These are phyloP conservation scores for Erysimum pusillum DNA, from an alignment of 441 rosid species.

Conservation along the genomic window DNA sequence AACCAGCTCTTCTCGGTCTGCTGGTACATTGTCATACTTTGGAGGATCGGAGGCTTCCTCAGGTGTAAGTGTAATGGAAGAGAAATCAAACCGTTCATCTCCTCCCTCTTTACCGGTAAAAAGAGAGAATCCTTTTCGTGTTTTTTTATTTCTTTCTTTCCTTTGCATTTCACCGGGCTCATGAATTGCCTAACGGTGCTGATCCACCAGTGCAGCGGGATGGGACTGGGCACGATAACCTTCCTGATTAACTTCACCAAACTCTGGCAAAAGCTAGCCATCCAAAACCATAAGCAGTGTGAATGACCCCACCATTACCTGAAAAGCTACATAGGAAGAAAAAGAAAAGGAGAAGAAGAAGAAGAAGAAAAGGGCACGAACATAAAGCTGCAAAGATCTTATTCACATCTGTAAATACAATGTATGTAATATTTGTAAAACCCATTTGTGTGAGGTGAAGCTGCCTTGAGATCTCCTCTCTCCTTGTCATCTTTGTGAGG, in stretches of 20 bases:
- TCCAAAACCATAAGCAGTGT: slow-evolving; percentile 49
- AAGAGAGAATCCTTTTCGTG: not conserved
- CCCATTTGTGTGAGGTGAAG: slow-evolving; percentile 29
- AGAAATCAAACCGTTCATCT: slow-evolving; percentile 53
- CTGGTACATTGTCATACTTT: slow-evolving; percentile 41
- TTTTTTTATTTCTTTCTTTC: not conserved
- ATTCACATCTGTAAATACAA: slow-evolving; percentile 38
- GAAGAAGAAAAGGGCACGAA: not conserved
- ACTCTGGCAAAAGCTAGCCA: slow-evolving; percentile 66
- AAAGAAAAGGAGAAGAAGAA: slow-evolving; percentile 5
- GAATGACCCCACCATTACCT: slow-evolving; percentile 32
- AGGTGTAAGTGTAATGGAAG: slow-evolving; percentile 34
- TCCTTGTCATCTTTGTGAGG: slow-evolving; percentile 30
- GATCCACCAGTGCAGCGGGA: slow-evolving; percentile 60
- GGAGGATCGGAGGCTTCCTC: slow-evolving; percentile 51
- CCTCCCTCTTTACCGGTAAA: slow-evolving; percentile 73
- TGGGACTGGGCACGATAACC: slow-evolving; percentile 53
- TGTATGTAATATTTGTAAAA: slow-evolving; percentile 27
- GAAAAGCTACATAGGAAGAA: slow-evolving; percentile 28
- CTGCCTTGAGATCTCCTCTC: slow-evolving; percentile 31
- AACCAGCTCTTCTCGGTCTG: slow-evolving; percentile 47
- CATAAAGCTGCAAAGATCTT: slow-evolving; percentile 39
- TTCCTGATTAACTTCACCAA: slow-evolving; percentile 62
- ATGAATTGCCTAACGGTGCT: slow-evolving; percentile 33
- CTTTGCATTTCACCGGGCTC: slow-evolving; percentile 17